These are phyloP conservation scores for Ophiostoma piceae DNA, from an alignment of 2,329 filamentous ascomycete genomes.

Conservation along the genomic window DNA sequence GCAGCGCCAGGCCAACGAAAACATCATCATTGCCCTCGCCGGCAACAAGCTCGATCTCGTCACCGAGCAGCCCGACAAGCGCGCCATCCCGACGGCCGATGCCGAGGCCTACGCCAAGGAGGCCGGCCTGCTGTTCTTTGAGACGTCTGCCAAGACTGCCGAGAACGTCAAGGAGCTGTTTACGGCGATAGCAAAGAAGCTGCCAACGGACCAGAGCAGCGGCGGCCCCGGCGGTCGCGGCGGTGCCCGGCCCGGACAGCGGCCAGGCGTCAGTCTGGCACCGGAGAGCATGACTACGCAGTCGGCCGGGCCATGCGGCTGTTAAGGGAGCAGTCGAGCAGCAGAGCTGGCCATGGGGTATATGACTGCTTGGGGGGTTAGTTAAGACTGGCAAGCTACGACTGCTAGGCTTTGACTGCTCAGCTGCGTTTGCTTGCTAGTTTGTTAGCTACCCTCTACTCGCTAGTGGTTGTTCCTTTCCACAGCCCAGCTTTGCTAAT, in stretches of 20 bases:
- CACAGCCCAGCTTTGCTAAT: background rate
- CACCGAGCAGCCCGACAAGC: conserved; percentile 89
- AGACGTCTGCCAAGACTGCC: conserved; percentile 95
- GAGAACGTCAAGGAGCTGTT: conserved; percentile 96
- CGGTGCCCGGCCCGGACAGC: conserved; percentile 65
- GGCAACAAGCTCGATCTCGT: conserved; percentile 98
- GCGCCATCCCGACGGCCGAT: conserved; percentile 80
- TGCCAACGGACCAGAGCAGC: conserved; percentile 94
- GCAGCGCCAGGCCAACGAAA: conserved; percentile 97
- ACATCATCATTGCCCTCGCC: conserved; percentile 96
- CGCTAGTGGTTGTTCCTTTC: too few relatives aligned
- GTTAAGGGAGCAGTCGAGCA: conserved; percentile 28
- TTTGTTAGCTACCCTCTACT: too few relatives aligned
- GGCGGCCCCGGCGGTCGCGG: conserved; percentile 46
- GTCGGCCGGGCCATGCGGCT: conserved; percentile 51
- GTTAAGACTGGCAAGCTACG: background rate
- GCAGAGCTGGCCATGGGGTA: background rate
- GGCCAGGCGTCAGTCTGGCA: conserved; percentile 53
- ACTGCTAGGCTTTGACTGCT: too few relatives aligned
- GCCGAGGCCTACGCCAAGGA: conserved; percentile 94
- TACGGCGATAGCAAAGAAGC: conserved; percentile 94
- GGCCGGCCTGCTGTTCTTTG: conserved; percentile 92
- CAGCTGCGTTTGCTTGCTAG: background rate
- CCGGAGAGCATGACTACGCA: conserved; percentile 56
- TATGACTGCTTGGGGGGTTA: background rate